Percentiles rank a stretch among this genome's conserved stretches.
Conservation (phyloP, 192 early-diverging fungal genomes). For the Allomyces javanicus region DNA sequence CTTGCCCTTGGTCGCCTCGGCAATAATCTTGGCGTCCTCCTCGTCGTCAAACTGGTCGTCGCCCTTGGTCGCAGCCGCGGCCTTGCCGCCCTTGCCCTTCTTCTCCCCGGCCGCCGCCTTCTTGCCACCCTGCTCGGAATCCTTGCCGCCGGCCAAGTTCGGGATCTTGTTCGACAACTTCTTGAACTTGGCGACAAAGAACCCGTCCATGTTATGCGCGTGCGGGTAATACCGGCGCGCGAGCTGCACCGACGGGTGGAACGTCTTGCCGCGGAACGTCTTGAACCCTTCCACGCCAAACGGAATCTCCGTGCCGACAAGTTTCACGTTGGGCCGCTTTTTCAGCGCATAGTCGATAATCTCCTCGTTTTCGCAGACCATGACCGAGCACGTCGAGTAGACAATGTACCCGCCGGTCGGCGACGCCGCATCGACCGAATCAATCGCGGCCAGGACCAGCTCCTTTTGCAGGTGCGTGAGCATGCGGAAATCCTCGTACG, state of each 20-base stretch:
- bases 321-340: conserved; percentile 84
- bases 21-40: too few species aligned
- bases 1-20: too few species aligned
- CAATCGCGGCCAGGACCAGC: conserved; percentile 88
- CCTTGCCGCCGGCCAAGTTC: background rate
- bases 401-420: conserved; percentile 90
- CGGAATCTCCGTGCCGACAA: conserved; percentile 73
- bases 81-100: too few species aligned
- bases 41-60: too few species aligned
- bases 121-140: too few species aligned
- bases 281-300: conserved; percentile 88
- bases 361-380: conserved; percentile 92
- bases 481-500: conserved; percentile 75
- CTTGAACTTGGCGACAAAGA: conserved; percentile 95
- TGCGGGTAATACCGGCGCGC: conserved; percentile 91
- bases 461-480: conserved; percentile 90
- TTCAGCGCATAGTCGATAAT: conserved; percentile 86
- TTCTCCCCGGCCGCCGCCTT: too few species aligned
- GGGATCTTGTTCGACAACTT: conserved; percentile 76
- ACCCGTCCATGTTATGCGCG: conserved; percentile 98
- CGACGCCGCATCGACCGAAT: conserved; percentile 81
- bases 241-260: conserved; percentile 61
- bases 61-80: too few species aligned
- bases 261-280: conserved; percentile 68
- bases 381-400: conserved; percentile 97